Percentiles rank a stretch among this genome's conserved stretches.
Conservation (phyloP, 2,329 filamentous ascomycete genomes). For the Aureobasidium zeae region DNA sequence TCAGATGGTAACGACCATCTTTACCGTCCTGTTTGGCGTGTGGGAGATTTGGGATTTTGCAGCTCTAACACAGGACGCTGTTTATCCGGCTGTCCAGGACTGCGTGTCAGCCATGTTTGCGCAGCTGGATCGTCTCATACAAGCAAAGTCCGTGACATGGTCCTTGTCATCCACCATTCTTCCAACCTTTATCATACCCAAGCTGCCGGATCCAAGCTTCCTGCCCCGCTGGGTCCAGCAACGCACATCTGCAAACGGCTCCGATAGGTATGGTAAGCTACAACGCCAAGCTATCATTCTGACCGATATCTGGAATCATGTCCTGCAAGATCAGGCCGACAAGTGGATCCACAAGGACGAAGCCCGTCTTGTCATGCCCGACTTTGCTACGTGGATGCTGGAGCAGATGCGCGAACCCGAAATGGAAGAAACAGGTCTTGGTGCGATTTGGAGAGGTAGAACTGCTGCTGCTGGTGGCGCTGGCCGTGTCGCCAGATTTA, state of each 20-base stretch:
- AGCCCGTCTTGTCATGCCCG: slow-evolving; percentile 13
- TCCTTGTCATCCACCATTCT: not conserved
- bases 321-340: not conserved
- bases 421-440: slow-evolving; percentile 6
- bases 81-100: not conserved
- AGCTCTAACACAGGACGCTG: not conserved
- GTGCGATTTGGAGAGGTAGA: not conserved
- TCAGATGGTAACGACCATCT: not conserved
- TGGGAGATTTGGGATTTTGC: slow-evolving; percentile 15
- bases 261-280: slow-evolving; percentile 12
- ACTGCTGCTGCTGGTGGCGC: too few relatives aligned
- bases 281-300: slow-evolving; percentile 14
- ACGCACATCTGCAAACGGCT: slow-evolving; percentile 6
- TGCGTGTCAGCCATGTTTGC: slow-evolving; percentile 12
- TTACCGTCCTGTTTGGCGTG: slow-evolving; percentile 14
- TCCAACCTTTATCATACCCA: slow-evolving; percentile 14
- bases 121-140: slow-evolving; percentile 11
- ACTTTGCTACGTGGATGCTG: slow-evolving; percentile 14
- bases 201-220: slow-evolving; percentile 14
- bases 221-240: slow-evolving; percentile 9
- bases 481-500: slow-evolving; percentile 14
- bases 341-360: not conserved
- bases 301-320: slow-evolving; percentile 14
- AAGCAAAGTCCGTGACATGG: slow-evolving; percentile 1
- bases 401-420: slow-evolving; percentile 13